Base-by-base conservation (phyloP, 495 filamentous ascomycete species). In the Wilcoxina mikolae region DNA sequence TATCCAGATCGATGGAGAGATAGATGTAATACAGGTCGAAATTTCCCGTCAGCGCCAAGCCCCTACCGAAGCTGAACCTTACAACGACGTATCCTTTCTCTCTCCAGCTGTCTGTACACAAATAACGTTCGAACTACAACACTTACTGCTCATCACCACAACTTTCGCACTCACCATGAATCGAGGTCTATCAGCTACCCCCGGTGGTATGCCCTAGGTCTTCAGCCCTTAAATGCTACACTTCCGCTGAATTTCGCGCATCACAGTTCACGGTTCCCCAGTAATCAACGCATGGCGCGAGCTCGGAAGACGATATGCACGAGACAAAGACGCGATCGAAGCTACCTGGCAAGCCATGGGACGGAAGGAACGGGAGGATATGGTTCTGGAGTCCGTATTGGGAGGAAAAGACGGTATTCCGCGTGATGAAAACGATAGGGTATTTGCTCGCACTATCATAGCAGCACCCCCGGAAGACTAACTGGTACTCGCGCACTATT, bases 291-390 rank as follows among this genome's bases (percentile, higher is more conserved):
- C 52, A 28, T 56, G 39, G 26, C 52, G 56, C 20, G 56, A 58
- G 25, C 38, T 58, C 15, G 42, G 26, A 18, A 42, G 43, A 9
- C 53, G 54, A 43, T 54, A 58, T n/a, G 4, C 11, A 20, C 39
- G 56, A n/a, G 56, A 58, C 27, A 58, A 44, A 35, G 11, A 48
- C 22, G 52, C 41, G n/a, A 55, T 58, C 29, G 42, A 27, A 25
- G 22, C 56, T 4, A 58, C 43, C 4, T 58, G 56, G 56, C 25
- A 22, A 2, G 47, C 51, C 0, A 28, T 58, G 0, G 47, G 51
- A 0, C 33, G 41, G 12, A 43, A 48, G 1, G 22, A 58, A n/a
- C 56, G 56, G 18, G 54, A 58, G 28, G 11, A 15, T 5, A 4
- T 55, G 7, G 33, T 58, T 5, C 15, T 58, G 28, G 52, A 25